Conservation (phyloP, 2,329 filamentous ascomycete species). For the Penicillium nordicum region DNA sequence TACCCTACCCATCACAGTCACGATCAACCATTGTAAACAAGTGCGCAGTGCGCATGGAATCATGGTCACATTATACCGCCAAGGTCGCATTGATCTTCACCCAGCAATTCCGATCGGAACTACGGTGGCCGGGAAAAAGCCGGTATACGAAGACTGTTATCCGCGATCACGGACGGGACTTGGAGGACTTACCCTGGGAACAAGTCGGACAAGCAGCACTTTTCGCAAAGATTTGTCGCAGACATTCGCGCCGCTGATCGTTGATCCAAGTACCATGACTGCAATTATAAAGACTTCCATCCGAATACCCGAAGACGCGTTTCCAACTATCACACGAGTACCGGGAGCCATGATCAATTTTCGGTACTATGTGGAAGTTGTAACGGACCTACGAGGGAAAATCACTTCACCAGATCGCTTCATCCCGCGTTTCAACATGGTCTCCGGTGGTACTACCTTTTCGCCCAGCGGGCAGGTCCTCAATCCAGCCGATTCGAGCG, state of each 20-base stretch:
- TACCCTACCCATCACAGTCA: constrained; percentile 72
- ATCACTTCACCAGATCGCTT: constrained; percentile 70
- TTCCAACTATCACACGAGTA: constrained; percentile 85
- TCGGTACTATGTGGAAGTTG: constrained; percentile 87
- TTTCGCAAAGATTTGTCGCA: constrained; percentile 94
- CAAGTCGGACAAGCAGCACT: constrained; percentile 81
- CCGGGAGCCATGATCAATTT: constrained; percentile 94
- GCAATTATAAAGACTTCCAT: constrained; percentile 79
- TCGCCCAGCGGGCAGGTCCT: constrained; percentile 40
- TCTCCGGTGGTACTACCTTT: constrained; percentile 44
- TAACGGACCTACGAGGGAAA: constrained; percentile 87
- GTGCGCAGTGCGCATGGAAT: constrained; percentile 90
- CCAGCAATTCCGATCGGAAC: constrained; percentile 58
- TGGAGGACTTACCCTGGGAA: constrained; percentile 79
- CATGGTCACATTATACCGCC: constrained; percentile 86
- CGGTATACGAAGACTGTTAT: constrained; percentile 78
- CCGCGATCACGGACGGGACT: constrained; percentile 83
- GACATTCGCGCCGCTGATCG: constrained; percentile 79
- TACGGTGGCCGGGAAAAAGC: constrained; percentile 63
- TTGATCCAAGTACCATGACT: constrained; percentile 74
- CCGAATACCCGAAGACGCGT: constrained; percentile 82
- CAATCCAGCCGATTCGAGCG: constrained; percentile 31
- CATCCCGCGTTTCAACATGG: constrained; percentile 55
- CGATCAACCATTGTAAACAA: constrained; percentile 80
- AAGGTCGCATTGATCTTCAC: constrained; percentile 83